Conservation (phyloP, 176 grass and related monocot species). For the Oryza australiensis region DNA sequence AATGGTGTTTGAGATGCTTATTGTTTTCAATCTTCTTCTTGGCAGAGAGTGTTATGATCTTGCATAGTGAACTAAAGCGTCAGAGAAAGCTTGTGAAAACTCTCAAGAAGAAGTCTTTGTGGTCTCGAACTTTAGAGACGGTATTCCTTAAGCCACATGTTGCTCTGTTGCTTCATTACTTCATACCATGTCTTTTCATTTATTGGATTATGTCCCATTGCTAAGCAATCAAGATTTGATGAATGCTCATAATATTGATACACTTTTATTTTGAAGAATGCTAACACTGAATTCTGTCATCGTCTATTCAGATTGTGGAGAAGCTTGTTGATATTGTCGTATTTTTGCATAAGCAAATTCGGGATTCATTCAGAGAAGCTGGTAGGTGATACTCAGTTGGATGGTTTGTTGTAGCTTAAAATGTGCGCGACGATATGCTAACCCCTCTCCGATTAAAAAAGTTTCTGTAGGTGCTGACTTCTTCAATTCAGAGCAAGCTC, state of each 20-base stretch:
- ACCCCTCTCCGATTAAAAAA: conserved; percentile 13
- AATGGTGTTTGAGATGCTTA: neutral
- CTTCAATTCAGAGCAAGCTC: conserved; percentile 39
- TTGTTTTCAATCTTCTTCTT: neutral
- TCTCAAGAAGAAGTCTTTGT: conserved; percentile 96
- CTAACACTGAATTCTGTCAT: conserved; percentile 24
- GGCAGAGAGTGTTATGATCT: conserved; percentile 85
- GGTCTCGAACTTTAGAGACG: conserved; percentile 88
- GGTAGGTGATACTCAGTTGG: conserved; percentile 30
- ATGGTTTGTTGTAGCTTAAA: neutral
- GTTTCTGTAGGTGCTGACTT: conserved; percentile 42
- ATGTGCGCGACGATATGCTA: conserved; percentile 7
- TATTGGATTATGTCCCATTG: neutral
- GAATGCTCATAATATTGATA: neutral
- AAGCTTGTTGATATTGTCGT: conserved; percentile 90
- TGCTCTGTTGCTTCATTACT: neutral
- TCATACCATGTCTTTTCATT: neutral
- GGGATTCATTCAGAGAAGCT: conserved; percentile 58
- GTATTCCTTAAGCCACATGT: conserved; percentile 44
- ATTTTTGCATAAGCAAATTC: conserved; percentile 75
- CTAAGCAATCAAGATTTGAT: neutral
- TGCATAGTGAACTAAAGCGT: conserved; percentile 84
- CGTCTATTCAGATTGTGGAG: conserved; percentile 73
- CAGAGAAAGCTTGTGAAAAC: conserved; percentile 94
- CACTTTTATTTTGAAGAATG: neutral